These are phyloP conservation scores for Lathyrus oleraceus DNA, from an alignment of 306 rosid species.

Conservation along the genomic window DNA sequence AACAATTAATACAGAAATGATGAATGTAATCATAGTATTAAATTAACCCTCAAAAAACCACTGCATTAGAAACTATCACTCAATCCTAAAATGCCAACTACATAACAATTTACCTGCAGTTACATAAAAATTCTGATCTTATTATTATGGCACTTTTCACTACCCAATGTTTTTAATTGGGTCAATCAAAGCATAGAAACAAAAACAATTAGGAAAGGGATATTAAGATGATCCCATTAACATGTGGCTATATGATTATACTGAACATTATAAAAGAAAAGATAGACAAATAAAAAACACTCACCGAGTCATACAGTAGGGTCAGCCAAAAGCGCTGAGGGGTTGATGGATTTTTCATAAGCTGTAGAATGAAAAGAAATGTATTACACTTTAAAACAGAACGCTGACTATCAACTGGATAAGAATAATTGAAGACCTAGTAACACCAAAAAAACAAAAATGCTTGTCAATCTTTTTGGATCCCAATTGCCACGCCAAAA, in stretches of 20 bases:
- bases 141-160: no score
- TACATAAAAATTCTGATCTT: no score
- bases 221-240: neutral
- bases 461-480: no score
- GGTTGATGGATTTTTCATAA: slow-evolving; percentile 86
- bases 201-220: neutral
- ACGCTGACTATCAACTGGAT: slow-evolving; percentile 3
- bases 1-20: neutral
- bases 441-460: no score
- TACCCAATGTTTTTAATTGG: neutral
- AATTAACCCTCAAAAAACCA: neutral
- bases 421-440: no score
- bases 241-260: slow-evolving; percentile 2
- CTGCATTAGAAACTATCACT: neutral
- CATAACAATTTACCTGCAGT: neutral
- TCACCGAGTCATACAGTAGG: slow-evolving; percentile 84
- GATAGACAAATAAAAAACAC: neutral
- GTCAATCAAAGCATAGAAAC: slow-evolving; percentile 12
- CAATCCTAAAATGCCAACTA: neutral
- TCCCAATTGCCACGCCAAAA: no score
- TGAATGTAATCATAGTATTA: neutral
- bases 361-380: slow-evolving; percentile 51
- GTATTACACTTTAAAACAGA: neutral
- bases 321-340: slow-evolving; percentile 97
- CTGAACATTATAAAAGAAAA: slow-evolving; percentile 4